These are phyloP conservation scores for Primulina tabacum DNA, from an alignment of 257 asterid species.

Conservation along the genomic window DNA sequence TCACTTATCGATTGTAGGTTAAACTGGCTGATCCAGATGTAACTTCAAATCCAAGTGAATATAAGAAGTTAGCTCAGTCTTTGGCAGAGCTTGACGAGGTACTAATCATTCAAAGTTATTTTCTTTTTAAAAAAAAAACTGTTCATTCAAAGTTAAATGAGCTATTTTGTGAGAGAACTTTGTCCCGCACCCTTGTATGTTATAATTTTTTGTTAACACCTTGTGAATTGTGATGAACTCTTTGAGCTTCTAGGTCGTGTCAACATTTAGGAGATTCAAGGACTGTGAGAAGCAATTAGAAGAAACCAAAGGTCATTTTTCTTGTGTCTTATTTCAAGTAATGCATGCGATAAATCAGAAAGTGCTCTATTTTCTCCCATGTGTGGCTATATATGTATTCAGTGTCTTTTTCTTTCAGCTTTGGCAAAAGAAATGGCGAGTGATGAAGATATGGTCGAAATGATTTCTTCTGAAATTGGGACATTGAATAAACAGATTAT, in stretches of 20 bases:
- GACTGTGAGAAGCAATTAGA: slow-evolving; percentile 83
- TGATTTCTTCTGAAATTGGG: slow-evolving; percentile 84
- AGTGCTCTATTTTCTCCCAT: background rate
- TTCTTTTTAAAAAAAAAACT: too few relatives aligned
- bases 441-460: slow-evolving; percentile 87
- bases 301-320: slow-evolving; percentile 73
- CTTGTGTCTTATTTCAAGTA: slow-evolving; percentile 18
- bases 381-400: slow-evolving; percentile 3
- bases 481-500: slow-evolving; percentile 54
- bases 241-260: slow-evolving; percentile 69
- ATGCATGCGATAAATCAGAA: slow-evolving; percentile 3
- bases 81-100: slow-evolving; percentile 97
- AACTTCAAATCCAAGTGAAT: slow-evolving; percentile 82
- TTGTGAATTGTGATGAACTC: slow-evolving; percentile 5
- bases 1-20: slow-evolving; percentile 42
- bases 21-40: slow-evolving; percentile 95
- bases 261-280: slow-evolving; percentile 62
- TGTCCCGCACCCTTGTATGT: slow-evolving; percentile 6
- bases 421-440: slow-evolving; percentile 71
- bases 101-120: slow-evolving; percentile 9
- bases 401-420: slow-evolving; percentile 40
- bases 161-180: slow-evolving; percentile 18
- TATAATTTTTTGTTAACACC: slow-evolving; percentile 20
- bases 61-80: slow-evolving; percentile 89
- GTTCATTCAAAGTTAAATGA: slow-evolving; percentile 11